Conservation (phyloP, 2,329 filamentous ascomycete genomes). For the Colletotrichum tropicale region DNA sequence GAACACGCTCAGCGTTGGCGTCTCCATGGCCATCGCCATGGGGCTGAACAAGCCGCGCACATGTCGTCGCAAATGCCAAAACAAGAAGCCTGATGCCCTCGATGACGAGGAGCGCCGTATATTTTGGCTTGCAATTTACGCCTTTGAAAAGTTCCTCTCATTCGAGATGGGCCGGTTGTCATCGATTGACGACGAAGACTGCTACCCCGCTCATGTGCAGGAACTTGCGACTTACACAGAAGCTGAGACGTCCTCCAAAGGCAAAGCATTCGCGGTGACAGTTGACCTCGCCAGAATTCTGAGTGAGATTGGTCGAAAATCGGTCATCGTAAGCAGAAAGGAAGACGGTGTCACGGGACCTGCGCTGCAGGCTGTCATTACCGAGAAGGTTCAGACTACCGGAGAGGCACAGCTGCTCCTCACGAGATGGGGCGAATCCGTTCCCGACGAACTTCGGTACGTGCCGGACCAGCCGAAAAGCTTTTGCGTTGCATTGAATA, state of each 20-base stretch:
- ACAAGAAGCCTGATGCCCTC: background rate
- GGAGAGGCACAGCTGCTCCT: conserved; percentile 8
- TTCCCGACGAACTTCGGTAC: conserved; percentile 12
- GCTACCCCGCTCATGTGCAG: background rate
- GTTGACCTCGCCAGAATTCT: conserved; percentile 3
- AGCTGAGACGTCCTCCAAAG: background rate
- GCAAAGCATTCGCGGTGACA: background rate
- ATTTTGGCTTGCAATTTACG: conserved; percentile 3
- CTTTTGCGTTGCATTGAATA: background rate
- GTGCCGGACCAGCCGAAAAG: background rate
- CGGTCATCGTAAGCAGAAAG: background rate
- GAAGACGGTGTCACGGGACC: background rate
- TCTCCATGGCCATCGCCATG: conserved; percentile 27
- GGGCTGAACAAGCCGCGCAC: conserved; percentile 24
- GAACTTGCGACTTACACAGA: background rate
- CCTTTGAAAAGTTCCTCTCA: conserved; percentile 6
- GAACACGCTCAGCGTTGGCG: conserved; percentile 25
- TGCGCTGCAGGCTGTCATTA: background rate
- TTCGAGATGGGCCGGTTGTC: conserved; percentile 14
- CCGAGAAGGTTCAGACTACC: conserved; percentile 8
- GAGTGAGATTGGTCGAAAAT: conserved; percentile 8
- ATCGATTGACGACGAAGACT: conserved; percentile 4
- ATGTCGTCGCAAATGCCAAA: background rate
- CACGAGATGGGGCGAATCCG: conserved; percentile 13
- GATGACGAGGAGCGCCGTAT: background rate